Percentiles rank a stretch among this genome's conserved stretches.
Conservation (phyloP, 2,329 filamentous ascomycete species). For the Coniochaeta sp. region DNA sequence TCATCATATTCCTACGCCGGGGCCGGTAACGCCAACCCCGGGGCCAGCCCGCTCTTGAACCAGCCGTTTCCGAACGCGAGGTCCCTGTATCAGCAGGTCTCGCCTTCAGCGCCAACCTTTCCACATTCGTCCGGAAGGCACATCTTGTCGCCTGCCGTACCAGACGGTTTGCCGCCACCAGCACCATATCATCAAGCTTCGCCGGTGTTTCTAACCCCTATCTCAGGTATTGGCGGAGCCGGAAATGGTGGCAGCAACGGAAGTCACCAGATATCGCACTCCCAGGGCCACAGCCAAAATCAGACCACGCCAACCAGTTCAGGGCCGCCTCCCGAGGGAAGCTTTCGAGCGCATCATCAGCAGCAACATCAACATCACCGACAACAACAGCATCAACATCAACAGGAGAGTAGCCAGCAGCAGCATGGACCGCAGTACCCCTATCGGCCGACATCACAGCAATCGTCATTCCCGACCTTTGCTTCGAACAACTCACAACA, state of each 20-base stretch:
- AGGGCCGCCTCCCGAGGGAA: neutral
- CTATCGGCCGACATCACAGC: slow-evolving; percentile 15
- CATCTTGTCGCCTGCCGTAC: slow-evolving; percentile 25
- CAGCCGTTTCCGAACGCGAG: neutral
- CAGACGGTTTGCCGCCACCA: slow-evolving; percentile 56
- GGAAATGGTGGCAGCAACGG: neutral
- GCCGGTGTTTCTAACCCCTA: slow-evolving; percentile 50
- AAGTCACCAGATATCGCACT: neutral
- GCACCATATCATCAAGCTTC: slow-evolving; percentile 62
- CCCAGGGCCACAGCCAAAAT: neutral
- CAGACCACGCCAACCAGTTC: neutral
- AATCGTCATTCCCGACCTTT: slow-evolving; percentile 1
- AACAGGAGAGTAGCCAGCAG: slow-evolving; percentile 34
- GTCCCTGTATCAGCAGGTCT: neutral
- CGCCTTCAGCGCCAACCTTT: neutral
- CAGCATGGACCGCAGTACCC: slow-evolving; percentile 8
- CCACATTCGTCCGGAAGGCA: neutral
- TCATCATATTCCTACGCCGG: slow-evolving; percentile 31
- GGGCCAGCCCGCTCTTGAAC: neutral
- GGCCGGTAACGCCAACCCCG: neutral
- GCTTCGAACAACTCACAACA: neutral
- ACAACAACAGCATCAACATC: slow-evolving; percentile 24
- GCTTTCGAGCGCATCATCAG: slow-evolving; percentile 13
- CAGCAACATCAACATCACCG: slow-evolving; percentile 18
- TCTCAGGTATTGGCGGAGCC: slow-evolving; percentile 16